Conservation (phyloP, 257 asterid species). For the Solanum chilense region DNA sequence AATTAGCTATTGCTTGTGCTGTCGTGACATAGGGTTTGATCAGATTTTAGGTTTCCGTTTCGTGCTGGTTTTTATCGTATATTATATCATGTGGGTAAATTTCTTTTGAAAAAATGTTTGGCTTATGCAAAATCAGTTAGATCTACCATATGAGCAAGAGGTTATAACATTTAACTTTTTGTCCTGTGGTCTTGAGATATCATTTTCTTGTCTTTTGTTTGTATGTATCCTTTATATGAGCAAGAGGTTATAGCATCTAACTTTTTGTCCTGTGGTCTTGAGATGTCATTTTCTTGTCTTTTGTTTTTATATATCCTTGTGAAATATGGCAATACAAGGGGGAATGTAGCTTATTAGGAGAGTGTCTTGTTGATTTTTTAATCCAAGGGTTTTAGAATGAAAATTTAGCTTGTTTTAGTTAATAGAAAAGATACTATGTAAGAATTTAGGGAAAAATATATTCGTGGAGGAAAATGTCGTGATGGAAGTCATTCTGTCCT, state of each 20-base stretch:
- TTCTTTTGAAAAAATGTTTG: neutral
- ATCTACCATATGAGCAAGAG: neutral
- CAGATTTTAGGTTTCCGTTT: neutral
- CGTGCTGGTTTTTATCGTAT: neutral
- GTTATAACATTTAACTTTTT: neutral
- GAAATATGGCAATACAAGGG: neutral
- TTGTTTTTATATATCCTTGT: neutral
- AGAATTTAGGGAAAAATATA: neutral
- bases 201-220: neutral
- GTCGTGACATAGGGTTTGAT: neutral
- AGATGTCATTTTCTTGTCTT: neutral
- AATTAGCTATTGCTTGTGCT: neutral
- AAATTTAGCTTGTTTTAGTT: neutral
- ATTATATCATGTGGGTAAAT: neutral
- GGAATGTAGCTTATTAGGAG: neutral
- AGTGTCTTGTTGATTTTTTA: neutral
- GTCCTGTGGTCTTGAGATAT: neutral
- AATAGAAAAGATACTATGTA: neutral
- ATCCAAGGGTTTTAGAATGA: neutral
- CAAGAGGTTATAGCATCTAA: neutral
- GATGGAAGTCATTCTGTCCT: neutral
- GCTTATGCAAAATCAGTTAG: neutral
- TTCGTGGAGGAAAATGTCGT: neutral
- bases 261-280: neutral
- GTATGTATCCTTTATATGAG: neutral